phyloP scores from a whole-genome alignment of 2,329 filamentous ascomycete genomes.

The Phialophora macrospora region DNA sequence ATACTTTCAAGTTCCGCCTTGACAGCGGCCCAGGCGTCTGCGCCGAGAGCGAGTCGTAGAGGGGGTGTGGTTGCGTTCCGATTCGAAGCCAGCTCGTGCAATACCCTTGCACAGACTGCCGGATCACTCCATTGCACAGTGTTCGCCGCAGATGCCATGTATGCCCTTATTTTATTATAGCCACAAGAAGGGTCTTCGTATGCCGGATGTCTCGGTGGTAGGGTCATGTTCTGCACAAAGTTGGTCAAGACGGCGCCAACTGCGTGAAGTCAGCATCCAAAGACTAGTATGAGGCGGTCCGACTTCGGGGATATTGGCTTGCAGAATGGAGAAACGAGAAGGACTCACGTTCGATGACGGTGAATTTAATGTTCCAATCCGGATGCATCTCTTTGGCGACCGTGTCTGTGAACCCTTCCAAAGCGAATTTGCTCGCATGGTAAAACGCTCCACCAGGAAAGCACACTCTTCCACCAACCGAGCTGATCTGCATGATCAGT shows the following conservation, averaged over 20 bases:
- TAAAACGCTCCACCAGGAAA: conserved; percentile 39
- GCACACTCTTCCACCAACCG: conserved; percentile 16
- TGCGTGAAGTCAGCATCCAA: background rate
- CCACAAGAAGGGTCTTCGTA: conserved; percentile 17
- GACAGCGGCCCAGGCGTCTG: conserved; percentile 11
- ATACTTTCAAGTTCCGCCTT: conserved; percentile 14
- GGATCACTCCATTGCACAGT: conserved; percentile 16
- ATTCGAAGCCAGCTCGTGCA: conserved; percentile 15
- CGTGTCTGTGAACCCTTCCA: conserved; percentile 74
- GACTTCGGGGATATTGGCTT: background rate
- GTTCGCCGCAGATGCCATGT: conserved; percentile 7
- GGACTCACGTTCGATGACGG: conserved; percentile 8
- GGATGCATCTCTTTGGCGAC: conserved; percentile 72
- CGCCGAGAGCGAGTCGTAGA: conserved; percentile 16
- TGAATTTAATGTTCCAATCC: conserved; percentile 48
- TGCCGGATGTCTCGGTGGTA: conserved; percentile 12
- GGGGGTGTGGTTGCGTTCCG: conserved; percentile 3
- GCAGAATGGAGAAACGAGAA: background rate
- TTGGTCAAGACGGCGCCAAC: conserved; percentile 11
- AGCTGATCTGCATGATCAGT: conserved; percentile 23
- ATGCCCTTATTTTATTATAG: conserved; percentile 14
- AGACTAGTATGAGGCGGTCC: background rate
- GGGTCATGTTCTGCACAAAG: conserved; percentile 11
- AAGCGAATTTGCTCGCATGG: conserved; percentile 65
- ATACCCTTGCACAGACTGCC: conserved; percentile 13